Base-by-base conservation (phyloP, 495 filamentous ascomycete genomes). In the Neurospora tetrasperma region DNA sequence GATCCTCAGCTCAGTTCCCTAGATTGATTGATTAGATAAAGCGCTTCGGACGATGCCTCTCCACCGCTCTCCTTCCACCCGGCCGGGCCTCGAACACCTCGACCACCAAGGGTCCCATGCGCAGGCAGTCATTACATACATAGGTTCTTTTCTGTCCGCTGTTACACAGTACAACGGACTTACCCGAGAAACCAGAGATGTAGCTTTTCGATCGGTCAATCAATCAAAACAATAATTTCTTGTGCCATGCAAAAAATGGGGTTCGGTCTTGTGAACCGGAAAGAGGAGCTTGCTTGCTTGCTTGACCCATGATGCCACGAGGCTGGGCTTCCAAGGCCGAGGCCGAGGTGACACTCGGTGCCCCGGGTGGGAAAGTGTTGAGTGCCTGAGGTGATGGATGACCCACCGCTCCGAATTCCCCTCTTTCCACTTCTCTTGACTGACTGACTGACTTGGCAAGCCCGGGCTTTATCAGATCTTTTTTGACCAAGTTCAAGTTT, bases 1-100 rank as follows among this genome's bases (percentile, higher is more conserved):
- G n/a, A 54, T 54, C 5, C 5, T 59, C 48, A 59, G 39, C 39
- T 5, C 10, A 23, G 20, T 14, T 62, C 35, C 35, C 35, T 62
- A 72, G 77, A 78, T 78, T 73, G 75, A 78, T 78, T 78, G 75
- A 78, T 78, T 74, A 78, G 74, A 73, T 73, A 73, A 8, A 11
- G 7, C 35, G 62, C n/a, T 59, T 31, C 4, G 12, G 9, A 0
- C 11, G 46, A 54, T 9, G 9, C n/a, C 44, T 54, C 44, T 54
- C 10, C 46, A 18, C 48, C 48, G 12, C 48, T 62, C 12, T 31
- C 48, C 20, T 14, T 59, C 48, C n/a, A 5, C 48, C 48, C 5
- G 43, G 43, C 48, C 48, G 1, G 43, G 18, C 18, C 8, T 46
- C 43, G 43, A 46, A 39, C 39, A 39, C 39, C 39, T 9, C 39